Evolutionary conservation across 176 grass and related monocot species (phyloP).

Genomic region (Phyllostachys edulis): DNA sequence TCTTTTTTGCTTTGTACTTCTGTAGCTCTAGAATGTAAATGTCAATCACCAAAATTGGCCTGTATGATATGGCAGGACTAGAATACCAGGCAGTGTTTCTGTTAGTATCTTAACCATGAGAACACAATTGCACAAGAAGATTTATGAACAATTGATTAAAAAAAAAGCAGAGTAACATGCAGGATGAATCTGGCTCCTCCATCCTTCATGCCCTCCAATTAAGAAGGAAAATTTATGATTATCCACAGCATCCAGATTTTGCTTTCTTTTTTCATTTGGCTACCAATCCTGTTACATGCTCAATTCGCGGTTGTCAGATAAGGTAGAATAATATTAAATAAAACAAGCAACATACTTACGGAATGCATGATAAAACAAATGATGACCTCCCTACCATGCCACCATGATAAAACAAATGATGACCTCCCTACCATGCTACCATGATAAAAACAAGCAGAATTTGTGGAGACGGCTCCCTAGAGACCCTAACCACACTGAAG

Average conservation of each 20-base stretch:
- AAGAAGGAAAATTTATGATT: not conserved
- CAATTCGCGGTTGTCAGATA: not conserved
- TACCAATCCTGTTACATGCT: not conserved
- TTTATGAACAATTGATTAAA: not conserved
- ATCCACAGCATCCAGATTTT: not conserved
- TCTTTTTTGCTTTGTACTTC: not conserved
- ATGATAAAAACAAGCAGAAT: constrained; percentile 53
- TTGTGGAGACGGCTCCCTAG: not conserved
- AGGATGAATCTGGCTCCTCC: not conserved
- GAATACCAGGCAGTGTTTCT: not conserved
- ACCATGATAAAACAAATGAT: too few species aligned
- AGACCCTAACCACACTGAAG: not conserved
- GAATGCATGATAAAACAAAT: too few species aligned
- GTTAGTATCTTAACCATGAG: not conserved
- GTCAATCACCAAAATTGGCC: not conserved
- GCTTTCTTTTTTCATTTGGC: not conserved
- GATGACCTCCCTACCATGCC: too few species aligned
- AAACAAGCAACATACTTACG: too few species aligned
- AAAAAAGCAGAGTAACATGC: constrained; percentile 11
- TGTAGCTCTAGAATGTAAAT: constrained; percentile 3
- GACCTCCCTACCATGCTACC: too few species aligned
- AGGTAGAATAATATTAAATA: too few species aligned
- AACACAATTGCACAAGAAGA: not conserved
- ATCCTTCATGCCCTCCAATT: constrained; percentile 7
- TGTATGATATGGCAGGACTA: not conserved